Base-by-base conservation (phyloP, 2,329 filamentous ascomycete genomes). In the Diaporthe helianthi region DNA sequence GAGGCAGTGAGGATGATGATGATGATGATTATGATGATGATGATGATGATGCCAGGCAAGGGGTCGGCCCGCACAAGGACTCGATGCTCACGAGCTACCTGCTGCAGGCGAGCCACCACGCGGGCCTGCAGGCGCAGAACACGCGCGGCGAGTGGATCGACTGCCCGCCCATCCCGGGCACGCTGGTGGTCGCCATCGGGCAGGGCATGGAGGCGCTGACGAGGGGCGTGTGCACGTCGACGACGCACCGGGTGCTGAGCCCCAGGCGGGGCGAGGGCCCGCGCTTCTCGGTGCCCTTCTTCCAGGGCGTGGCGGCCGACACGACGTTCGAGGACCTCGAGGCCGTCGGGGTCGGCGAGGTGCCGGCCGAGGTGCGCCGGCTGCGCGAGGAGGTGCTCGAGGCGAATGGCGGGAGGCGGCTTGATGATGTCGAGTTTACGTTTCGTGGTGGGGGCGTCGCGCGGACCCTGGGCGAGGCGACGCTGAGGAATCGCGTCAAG, bases 201-300 rank as follows among this genome's bases (percentile, higher is more conserved):
- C 93, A 97, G 80, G 93, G 92, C 0, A 86, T 97, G 75, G 93
- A 97, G 82, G 93, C 93, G 5, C 81, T 97, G 73, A 97, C 93
- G 24, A 89, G 89, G 71, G 93, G 93, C 38, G 93, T 96, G 3
- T 96, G 93, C 78, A 89, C 91, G 73, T 87, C 89, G 72, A 97
- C 93, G 3, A 96, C 93, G 49, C 93, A 97, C 79, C 86, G 93
- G 12, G 93, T 97, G 44, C 83, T 96, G n/a, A 92, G 88, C 36
- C 93, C 93, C 0, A 76, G 82, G 1, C 87, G 88, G 9, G 93
- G 92, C 15, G 82, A 86, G 12, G 93, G 93, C 4, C 84, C 93
- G 38, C 84, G 93, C 67, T 95, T 90, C 82, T 92, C 89, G 9
- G 91, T 97, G 58, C 93, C 93, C 0, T 97, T 97, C 81, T 97